These are phyloP conservation scores for Monosporascus ibericus DNA, from an alignment of 2,329 filamentous ascomycete genomes.

Conservation along the genomic window DNA sequence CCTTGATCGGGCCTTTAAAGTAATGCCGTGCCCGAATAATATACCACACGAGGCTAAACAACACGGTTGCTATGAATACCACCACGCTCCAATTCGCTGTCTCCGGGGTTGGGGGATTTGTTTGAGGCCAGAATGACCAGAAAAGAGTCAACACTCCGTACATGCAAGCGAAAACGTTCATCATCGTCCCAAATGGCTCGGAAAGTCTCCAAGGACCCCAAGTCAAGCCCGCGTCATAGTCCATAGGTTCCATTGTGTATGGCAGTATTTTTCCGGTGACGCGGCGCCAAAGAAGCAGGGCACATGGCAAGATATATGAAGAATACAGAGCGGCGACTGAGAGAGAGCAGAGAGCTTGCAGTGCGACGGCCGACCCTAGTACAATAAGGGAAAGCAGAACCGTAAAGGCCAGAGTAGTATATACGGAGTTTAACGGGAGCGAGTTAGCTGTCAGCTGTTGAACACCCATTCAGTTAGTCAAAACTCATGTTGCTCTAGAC, in stretches of 20 bases:
- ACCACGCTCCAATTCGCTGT: conserved; percentile 44
- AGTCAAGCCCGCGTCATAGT: conserved; percentile 2
- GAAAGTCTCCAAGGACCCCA: conserved; percentile 54
- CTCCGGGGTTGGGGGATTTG: conserved; percentile 22
- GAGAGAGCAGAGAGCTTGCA: conserved; percentile 39
- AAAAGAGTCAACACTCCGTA: conserved; percentile 51
- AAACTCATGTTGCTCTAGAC: no score
- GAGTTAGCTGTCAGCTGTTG: conserved; percentile 10
- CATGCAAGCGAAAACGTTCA: conserved; percentile 46
- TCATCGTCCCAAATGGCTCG: conserved; percentile 42
- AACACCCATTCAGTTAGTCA: neutral
- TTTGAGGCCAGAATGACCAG: conserved; percentile 47
- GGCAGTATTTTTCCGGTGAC: conserved; percentile 21
- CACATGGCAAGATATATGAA: conserved; percentile 34
- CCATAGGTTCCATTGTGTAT: neutral
- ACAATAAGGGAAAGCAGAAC: conserved; percentile 20
- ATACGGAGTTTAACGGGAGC: conserved; percentile 16
- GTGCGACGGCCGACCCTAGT: conserved; percentile 26
- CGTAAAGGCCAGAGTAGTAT: conserved; percentile 12
- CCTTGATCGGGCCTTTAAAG: conserved; percentile 38
- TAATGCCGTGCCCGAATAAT: conserved; percentile 32
- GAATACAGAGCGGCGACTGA: conserved; percentile 35
- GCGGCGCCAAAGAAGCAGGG: conserved; percentile 35
- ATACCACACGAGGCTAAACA: conserved; percentile 43
- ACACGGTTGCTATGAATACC: conserved; percentile 33